Conservation (phyloP, 2,329 filamentous ascomycete genomes). For the Cercospora canescens region DNA sequence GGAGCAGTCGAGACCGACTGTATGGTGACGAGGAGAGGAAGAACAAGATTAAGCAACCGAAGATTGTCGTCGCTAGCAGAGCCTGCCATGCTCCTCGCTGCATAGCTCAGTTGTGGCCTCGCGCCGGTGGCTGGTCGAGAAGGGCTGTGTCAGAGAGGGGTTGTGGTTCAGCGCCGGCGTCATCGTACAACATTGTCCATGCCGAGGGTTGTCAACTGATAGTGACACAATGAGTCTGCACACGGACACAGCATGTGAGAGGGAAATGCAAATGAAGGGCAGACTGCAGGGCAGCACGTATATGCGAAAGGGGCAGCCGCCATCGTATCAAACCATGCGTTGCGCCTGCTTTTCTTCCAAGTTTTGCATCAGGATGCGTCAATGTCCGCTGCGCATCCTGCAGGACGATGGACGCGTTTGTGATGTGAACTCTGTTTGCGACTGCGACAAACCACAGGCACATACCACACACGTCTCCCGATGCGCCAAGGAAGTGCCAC, state of each 20-base stretch:
- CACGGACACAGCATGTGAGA: neutral
- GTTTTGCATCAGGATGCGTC: neutral
- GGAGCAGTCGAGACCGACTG: neutral
- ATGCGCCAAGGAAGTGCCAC: neutral
- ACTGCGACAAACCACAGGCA: neutral
- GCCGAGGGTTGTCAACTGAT: neutral
- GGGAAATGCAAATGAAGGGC: neutral
- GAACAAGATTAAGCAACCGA: conserved; percentile 4
- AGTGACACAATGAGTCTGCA: neutral
- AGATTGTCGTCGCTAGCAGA: neutral
- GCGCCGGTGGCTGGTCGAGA: neutral
- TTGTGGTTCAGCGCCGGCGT: neutral
- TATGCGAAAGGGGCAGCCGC: neutral
- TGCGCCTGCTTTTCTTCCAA: neutral
- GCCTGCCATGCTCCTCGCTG: conserved; percentile 10
- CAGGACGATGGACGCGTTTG: neutral
- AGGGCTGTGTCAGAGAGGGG: neutral
- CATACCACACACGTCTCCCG: neutral
- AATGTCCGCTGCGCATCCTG: neutral
- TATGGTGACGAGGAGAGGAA: neutral
- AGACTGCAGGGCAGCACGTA: neutral
- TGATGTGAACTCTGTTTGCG: neutral
- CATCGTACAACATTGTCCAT: neutral
- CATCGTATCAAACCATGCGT: neutral
- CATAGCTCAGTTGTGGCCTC: neutral